These are phyloP conservation scores for Cokeromyces recurvatus DNA, from an alignment of 371 early-diverging fungal genomes.

Conservation along the genomic window DNA sequence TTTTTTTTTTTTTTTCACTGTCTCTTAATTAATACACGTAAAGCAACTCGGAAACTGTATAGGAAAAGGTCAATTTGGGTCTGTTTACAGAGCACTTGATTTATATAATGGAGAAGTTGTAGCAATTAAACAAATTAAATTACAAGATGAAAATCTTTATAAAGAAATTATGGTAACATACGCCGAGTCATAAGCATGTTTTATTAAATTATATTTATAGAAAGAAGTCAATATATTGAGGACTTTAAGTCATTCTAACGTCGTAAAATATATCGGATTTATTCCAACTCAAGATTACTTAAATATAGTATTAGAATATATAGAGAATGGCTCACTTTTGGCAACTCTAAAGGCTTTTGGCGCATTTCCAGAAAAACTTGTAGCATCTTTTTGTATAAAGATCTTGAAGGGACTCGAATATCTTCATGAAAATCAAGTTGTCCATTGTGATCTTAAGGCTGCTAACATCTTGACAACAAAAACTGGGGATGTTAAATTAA, in stretches of 20 bases:
- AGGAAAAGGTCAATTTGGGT: slow-evolving; percentile 89
- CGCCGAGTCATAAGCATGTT: no score
- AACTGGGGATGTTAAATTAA: slow-evolving; percentile 90
- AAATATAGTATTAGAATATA: slow-evolving; percentile 87
- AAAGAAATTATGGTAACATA: slow-evolving; percentile 34
- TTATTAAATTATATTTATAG: slow-evolving; percentile 9
- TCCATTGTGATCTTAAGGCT: slow-evolving; percentile 97
- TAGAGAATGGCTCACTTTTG: slow-evolving; percentile 93
- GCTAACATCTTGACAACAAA: slow-evolving; percentile 95
- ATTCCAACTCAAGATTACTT: slow-evolving; percentile 67
- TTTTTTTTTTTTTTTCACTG: background rate
- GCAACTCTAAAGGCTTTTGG: slow-evolving; percentile 90
- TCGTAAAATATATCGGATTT: slow-evolving; percentile 86
- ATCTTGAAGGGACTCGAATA: slow-evolving; percentile 88
- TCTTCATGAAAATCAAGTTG: slow-evolving; percentile 84
- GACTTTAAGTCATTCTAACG: slow-evolving; percentile 72
- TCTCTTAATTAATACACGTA: background rate
- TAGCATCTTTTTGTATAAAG: slow-evolving; percentile 85
- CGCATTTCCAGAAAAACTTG: slow-evolving; percentile 89
- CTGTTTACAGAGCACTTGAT: slow-evolving; percentile 84
- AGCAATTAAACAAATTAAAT: slow-evolving; percentile 81
- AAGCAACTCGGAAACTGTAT: slow-evolving; percentile 87
- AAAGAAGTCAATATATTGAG: slow-evolving; percentile 73
- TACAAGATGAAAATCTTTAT: slow-evolving; percentile 65
- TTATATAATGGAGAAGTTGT: slow-evolving; percentile 81